phyloP scores from a whole-genome alignment of 768 basidiomycete species.

The Botryobasidium botryosum region DNA sequence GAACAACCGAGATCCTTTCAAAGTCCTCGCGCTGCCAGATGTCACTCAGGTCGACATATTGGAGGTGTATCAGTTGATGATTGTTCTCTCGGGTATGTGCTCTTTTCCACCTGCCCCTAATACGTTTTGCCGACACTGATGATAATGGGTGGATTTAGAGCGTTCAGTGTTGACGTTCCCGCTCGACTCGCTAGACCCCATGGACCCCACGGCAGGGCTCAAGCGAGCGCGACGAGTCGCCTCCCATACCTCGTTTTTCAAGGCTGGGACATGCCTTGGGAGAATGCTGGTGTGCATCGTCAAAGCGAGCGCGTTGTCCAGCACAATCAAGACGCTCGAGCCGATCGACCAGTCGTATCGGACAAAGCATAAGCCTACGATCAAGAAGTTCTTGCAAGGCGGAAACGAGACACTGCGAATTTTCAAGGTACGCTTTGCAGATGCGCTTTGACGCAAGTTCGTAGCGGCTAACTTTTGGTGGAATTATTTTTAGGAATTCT shows the following conservation, averaged over 20 bases:
- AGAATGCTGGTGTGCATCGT: slow-evolving; percentile 90
- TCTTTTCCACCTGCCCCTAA: no score
- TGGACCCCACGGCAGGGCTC: slow-evolving; percentile 77
- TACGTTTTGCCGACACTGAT: background rate
- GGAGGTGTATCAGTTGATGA: slow-evolving; percentile 86
- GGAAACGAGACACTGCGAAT: slow-evolving; percentile 85
- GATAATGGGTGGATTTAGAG: slow-evolving; percentile 32
- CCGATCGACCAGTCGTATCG: slow-evolving; percentile 81
- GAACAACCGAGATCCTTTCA: slow-evolving; percentile 60
- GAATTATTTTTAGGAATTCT: slow-evolving; percentile 70
- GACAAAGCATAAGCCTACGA: slow-evolving; percentile 73
- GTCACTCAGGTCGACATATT: slow-evolving; percentile 92
- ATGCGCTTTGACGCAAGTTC: slow-evolving; percentile 10
- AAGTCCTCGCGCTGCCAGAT: slow-evolving; percentile 75
- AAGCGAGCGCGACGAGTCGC: slow-evolving; percentile 92
- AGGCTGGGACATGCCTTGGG: slow-evolving; percentile 83
- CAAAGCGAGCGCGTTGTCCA: slow-evolving; percentile 86
- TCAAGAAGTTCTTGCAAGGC: slow-evolving; percentile 84
- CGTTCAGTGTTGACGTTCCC: slow-evolving; percentile 94
- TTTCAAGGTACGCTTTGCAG: slow-evolving; percentile 49
- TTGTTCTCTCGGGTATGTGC: slow-evolving; percentile 82
- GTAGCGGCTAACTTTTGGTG: background rate
- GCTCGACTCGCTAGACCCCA: slow-evolving; percentile 75
- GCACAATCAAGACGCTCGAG: slow-evolving; percentile 93
- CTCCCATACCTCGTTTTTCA: slow-evolving; percentile 95